Evolutionary conservation across 768 basidiomycete species (phyloP).

Genomic region (Tulasnella calospora): DNA sequence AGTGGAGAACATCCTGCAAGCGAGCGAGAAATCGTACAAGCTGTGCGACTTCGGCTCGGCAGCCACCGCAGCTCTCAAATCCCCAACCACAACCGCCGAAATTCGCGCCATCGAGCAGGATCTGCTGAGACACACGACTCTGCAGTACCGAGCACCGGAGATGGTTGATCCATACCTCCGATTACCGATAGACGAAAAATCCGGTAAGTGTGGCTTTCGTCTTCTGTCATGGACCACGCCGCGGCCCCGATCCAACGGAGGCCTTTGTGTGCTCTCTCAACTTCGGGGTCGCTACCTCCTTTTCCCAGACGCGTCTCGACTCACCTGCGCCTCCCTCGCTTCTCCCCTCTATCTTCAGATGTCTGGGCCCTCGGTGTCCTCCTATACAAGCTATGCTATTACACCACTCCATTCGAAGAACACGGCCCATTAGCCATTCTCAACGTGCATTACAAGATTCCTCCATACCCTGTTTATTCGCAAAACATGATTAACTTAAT

Average conservation of each 20-base stretch:
- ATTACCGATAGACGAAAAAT: constrained; percentile 84
- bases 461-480: constrained; percentile 84
- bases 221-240: not conserved
- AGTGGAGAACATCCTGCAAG: constrained; percentile 96
- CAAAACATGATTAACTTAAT: constrained; percentile 75
- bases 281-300: constrained; percentile 10
- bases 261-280: not conserved
- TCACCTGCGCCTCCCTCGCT: constrained; percentile 12
- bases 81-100: constrained; percentile 76
- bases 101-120: constrained; percentile 84
- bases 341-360: constrained; percentile 42
- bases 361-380: constrained; percentile 97
- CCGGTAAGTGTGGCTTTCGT: constrained; percentile 36
- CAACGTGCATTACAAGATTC: constrained; percentile 91
- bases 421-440: constrained; percentile 94
- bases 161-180: constrained; percentile 90
- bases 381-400: constrained; percentile 97
- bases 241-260: constrained; percentile 8
- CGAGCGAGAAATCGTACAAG: constrained; percentile 79
- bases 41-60: constrained; percentile 98
- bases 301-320: not conserved
- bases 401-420: constrained; percentile 98
- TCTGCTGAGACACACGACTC: constrained; percentile 88
- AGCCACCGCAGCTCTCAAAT: constrained; percentile 59
- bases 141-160: constrained; percentile 98